Evolutionary conservation across 192 early-diverging fungal species (phyloP), one percentile per base, ranked within the genome.

Genomic region (Irineochytrium annulatum): DNA sequence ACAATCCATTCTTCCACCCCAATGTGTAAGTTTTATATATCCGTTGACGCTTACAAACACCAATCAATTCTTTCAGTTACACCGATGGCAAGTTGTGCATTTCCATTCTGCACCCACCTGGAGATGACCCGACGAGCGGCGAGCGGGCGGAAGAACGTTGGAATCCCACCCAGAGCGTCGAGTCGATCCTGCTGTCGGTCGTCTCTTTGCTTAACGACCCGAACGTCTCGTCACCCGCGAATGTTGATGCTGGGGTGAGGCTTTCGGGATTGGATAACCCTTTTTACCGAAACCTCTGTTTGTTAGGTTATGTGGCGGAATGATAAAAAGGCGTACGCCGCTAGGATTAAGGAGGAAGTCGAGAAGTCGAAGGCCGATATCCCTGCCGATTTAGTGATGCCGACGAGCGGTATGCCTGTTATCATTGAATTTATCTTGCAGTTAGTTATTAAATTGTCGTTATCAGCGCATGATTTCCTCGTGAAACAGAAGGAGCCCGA

Each of bases 111-210:
- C 81, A 83, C 60, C 76, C 81, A 13, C 79, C 81, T 30, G 77
- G 77, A 1, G 79, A 79, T 46, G 80, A 83, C 46, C 78, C 83
- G 6, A 69, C 44, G 26, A 86, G 85, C 35, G 85, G 86, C n/a
- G 89, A 90, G 57, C 72, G 66, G 35, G 85, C 87, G 6, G 79
- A 78, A 39, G 87, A 91, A 74, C 82, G 89, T 52, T 91, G 89
- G 89, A 91, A 89, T 68, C 89, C 89, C 6, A 88, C 87, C 27
- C 89, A 90, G 52, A 57, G 59, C 17, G 77, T 82, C 27, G 80
- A 82, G 54, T 71, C 67, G 30, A 76, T 82, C 22, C 62, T 82
- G 22, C 53, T 82, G 22, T 83, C 81, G 6, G 57, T 83, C 19
- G 65, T 83, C 3, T 70, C 70, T 3, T 57, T 83, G 31, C 60